Evolutionary conservation across 75 land plant species (phyloP).

Genomic region (Pinus taeda): DNA sequence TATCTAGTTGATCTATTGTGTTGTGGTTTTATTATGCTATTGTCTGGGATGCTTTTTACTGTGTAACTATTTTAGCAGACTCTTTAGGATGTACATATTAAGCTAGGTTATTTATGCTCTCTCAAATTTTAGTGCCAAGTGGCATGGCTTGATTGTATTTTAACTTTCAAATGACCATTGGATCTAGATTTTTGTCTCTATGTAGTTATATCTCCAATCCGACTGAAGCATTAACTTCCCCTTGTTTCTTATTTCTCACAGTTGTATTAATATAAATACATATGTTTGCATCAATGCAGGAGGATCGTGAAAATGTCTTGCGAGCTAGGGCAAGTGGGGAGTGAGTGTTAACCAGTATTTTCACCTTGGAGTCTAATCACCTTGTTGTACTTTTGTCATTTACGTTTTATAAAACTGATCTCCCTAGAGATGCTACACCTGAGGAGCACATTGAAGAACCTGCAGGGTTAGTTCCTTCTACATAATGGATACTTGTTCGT

Average conservation of each 20-base stretch:
- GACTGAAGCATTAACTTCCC: background rate
- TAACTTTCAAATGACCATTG: background rate
- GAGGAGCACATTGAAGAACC: constrained; percentile 75
- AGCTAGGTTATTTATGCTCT: background rate
- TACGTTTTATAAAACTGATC: constrained; percentile 72
- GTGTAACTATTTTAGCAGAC: too few species aligned
- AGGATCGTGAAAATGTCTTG: constrained; percentile 86
- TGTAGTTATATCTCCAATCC: background rate
- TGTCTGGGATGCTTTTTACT: background rate
- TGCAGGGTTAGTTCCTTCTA: constrained; percentile 50
- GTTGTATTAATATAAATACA: background rate
- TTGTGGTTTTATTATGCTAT: background rate
- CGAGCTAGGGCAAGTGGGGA: constrained; percentile 85
- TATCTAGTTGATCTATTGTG: background rate
- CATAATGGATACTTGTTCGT: background rate
- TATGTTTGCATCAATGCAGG: constrained; percentile 37
- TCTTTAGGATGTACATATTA: background rate
- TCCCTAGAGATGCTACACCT: constrained; percentile 73
- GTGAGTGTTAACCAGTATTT: constrained; percentile 84
- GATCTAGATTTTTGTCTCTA: background rate
- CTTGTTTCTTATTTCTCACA: background rate
- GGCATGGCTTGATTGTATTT: background rate
- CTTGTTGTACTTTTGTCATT: constrained; percentile 89
- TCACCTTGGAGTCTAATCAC: constrained; percentile 67
- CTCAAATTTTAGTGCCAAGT: background rate